Base-by-base conservation (phyloP, 2,329 filamentous ascomycete genomes). In the Neocucurbitaria cava region DNA sequence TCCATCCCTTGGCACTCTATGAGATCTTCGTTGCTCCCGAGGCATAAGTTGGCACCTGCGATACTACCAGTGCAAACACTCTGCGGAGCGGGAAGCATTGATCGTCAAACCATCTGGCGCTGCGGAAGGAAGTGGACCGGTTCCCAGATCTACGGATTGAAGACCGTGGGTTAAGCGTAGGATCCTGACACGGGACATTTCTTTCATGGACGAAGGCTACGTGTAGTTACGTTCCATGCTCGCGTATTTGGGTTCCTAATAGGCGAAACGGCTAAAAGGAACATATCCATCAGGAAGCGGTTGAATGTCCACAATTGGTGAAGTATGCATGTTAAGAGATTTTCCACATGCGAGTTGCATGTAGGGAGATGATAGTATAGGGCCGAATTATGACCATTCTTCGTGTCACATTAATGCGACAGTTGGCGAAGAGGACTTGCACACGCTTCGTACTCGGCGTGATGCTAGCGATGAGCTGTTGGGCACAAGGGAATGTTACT, bases 21-120 rank as follows among this genome's bases (percentile, higher is more conserved):
- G 15, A 18, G 35, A 46, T 36, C 23, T 35, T 45, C 21, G 54
- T 52, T n/a, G 31, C 33, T 31, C 45, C 40, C 26, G 38, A 38
- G 35, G 49, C 41, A 42, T 51, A 43, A 42, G 41, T 56, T 51
- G 61, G 50, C 46, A 38, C 56, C 42, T 61, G 61, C 59, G 42
- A 47, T 35, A 44, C 43, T 52, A 42, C 52, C 39, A 48, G 31
- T 35, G 44, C 10, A 24, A 20, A 51, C 47, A 49, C 33, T 33
- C 49, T 56, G 44, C 36, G 49, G 53, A 51, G 56, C 58, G 55
- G 52, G 49, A 65, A 59, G 65, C 65, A 63, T 54, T 61, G 65
- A 54, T 62, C 56, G 46, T 51, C 43, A 50, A 36, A 47, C 39
- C 46, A 50, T 52, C 49, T 49, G 33, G 49, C 40, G 49, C 46